Percentiles rank a stretch among this genome's conserved stretches.
These are phyloP conservation scores for Eremochloa ophiuroides DNA, from an alignment of 176 grass and related monocot genomes.

Conservation along the genomic window DNA sequence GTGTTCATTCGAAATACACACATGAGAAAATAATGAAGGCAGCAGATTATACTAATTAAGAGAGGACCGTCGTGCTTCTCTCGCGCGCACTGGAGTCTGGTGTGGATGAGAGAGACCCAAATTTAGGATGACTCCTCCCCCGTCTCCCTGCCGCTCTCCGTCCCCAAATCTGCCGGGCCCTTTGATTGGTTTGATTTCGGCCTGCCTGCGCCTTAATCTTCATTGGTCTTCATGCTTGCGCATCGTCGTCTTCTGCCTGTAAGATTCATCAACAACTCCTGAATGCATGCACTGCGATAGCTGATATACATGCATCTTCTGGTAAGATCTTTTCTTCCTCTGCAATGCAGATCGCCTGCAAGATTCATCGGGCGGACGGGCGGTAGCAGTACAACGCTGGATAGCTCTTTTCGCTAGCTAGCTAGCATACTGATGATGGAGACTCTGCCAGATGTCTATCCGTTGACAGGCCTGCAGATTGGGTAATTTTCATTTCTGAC, in stretches of 20 bases:
- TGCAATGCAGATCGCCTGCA: no score
- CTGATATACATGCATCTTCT: not conserved
- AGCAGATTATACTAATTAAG: no score
- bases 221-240: not conserved
- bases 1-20: no score
- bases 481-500: no score
- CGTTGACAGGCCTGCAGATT: no score
- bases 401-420: not conserved
- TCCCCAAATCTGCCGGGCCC: not conserved
- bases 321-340: no score
- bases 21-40: not conserved
- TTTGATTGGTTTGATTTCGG: not conserved
- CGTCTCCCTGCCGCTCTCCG: not conserved
- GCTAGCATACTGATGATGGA: no score
- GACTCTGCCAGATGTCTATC: no score
- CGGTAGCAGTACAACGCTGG: not conserved
- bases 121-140: not conserved
- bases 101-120: not conserved
- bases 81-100: not conserved
- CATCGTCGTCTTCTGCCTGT: not conserved
- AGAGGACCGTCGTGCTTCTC: constrained; percentile 11
- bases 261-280: not conserved
- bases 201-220: not conserved
- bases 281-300: not conserved
- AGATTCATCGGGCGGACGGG: no score